Base-by-base conservation (phyloP, 192 early-diverging fungal genomes). In the Dissophora globulifera region DNA sequence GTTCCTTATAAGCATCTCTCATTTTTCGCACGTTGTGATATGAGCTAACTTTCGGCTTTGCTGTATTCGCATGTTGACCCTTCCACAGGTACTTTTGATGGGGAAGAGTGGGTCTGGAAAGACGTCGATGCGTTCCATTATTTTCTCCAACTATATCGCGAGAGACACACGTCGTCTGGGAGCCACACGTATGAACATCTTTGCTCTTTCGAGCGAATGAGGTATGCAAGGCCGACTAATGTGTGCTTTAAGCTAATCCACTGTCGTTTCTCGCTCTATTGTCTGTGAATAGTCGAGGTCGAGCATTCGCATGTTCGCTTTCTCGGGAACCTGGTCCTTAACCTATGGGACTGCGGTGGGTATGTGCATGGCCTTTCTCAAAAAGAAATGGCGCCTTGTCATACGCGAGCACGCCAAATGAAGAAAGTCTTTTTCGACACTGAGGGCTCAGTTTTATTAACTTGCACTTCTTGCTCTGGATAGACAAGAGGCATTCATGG, bases 61-160 rank as follows among this genome's bases (percentile, higher is more conserved):
- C n/a, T n/a, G n/a, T n/a, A n/a, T n/a, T n/a, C n/a, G n/a, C 45
- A 22, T 20, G 9, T 9, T 13, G 13, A 38, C 35, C 35, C 50
- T 25, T 40, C 32, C 27, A 41, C 15, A 99, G 94, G 92, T 98
- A 19, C 89, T 99, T 35, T 88, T 99, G 81, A 97, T 99, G 97
- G 97, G 97, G 29, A 93, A 94, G 75, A 93, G 90, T 71, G 96
- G 96, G 9, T 92, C 94, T 3, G 97, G 97, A 47, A 99, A 99
- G 87, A 99, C 97, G 20, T 97, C 95, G 31, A 99, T 99, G 97
- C 87, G 96, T 58, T 95, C 94, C 22, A 95, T 99, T 65, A 98
- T 99, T 65, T 99, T 99, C 67, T 93, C 95, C 4, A 98, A 98
- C 83, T 97, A 96, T 78, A 92, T 97, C 55, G 96, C 97, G 3